Conservation (phyloP, 768 basidiomycete species). For the Psilocybe tampanensis region DNA sequence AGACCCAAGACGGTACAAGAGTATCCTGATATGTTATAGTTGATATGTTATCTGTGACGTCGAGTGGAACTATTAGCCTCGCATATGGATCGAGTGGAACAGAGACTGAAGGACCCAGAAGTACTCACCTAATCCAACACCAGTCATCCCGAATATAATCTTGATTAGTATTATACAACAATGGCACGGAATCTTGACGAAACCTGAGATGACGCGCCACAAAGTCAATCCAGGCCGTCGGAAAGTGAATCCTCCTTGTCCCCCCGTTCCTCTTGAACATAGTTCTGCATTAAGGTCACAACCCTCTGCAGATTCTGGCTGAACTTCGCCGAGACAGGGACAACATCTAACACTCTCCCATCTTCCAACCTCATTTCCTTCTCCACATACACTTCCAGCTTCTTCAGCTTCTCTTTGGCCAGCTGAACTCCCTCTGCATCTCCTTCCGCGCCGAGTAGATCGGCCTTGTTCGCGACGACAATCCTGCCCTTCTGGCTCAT, state of each 20-base stretch:
- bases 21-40: too few relatives aligned
- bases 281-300: constrained; percentile 66
- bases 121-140: too few relatives aligned
- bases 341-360: constrained; percentile 57
- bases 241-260: constrained; percentile 19
- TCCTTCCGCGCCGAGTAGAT: constrained; percentile 64
- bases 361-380: constrained; percentile 41
- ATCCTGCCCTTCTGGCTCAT: constrained; percentile 77
- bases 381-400: constrained; percentile 58
- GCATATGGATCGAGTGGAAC: too few relatives aligned
- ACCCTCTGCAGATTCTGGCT: constrained; percentile 77
- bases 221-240: background rate
- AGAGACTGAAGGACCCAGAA: too few relatives aligned
- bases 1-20: too few relatives aligned
- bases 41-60: too few relatives aligned
- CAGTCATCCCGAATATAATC: background rate
- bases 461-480: constrained; percentile 95
- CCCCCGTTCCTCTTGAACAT: constrained; percentile 49
- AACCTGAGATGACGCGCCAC: constrained; percentile 7
- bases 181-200: background rate
- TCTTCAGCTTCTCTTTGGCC: constrained; percentile 58
- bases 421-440: constrained; percentile 49
- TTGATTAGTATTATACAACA: constrained; percentile 10
- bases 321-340: constrained; percentile 86
- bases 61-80: too few relatives aligned